phyloP scores from a whole-genome alignment of 2,329 filamentous ascomycete species.

The Xylaria sp. region DNA sequence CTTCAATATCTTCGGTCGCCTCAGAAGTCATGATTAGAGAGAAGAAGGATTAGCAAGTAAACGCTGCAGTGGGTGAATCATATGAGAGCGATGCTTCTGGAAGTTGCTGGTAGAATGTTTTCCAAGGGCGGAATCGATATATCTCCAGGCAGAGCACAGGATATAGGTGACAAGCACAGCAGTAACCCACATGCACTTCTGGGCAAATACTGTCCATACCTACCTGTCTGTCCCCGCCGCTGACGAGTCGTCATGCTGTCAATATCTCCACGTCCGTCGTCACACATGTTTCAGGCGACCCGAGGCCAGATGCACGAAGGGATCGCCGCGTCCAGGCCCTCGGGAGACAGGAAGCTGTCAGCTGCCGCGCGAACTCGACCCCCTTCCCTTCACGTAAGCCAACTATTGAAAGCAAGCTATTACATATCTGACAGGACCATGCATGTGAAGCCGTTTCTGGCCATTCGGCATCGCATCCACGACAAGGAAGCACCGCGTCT shows the following conservation, averaged over 20 bases:
- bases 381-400: too few relatives aligned
- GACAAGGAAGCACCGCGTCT: too few relatives aligned
- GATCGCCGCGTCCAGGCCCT: neutral
- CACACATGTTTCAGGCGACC: neutral
- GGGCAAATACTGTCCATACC: neutral
- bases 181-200: neutral
- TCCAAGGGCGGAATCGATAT: neutral
- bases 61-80: neutral
- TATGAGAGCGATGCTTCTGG: neutral
- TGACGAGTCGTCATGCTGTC: neutral
- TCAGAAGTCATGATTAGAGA: conserved; percentile 7
- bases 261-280: neutral
- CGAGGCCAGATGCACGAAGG: neutral
- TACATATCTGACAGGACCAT: too few relatives aligned
- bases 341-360: too few relatives aligned
- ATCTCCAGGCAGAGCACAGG: neutral
- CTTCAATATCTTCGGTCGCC: conserved; percentile 10
- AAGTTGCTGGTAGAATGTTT: neutral
- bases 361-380: too few relatives aligned
- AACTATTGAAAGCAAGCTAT: too few relatives aligned
- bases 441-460: too few relatives aligned
- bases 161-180: neutral
- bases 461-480: too few relatives aligned
- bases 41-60: neutral
- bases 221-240: neutral